Base-by-base conservation (phyloP, 805 yeast species). In the Suhomyces kilbournensis region DNA sequence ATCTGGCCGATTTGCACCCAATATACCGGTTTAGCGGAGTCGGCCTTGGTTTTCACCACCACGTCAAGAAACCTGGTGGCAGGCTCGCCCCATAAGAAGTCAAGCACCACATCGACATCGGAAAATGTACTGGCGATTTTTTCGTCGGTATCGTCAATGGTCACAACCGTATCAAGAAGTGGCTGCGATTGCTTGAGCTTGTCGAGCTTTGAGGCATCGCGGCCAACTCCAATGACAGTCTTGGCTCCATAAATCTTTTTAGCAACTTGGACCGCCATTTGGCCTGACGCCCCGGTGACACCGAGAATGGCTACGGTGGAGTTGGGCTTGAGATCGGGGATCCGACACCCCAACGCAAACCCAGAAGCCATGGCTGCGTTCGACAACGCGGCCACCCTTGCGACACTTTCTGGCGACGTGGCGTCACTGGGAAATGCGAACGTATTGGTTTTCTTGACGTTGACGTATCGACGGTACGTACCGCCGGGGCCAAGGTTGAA, bases 1-100 rank as follows among this genome's bases (percentile, higher is more conserved):
- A 51, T 39, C 20, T 45, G 34, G n/a, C 58, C 58, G 10, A 55
- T 48, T 22, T 32, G 54, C 17, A 55, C 44, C 55, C 56, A 55
- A 30, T 46, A 50, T 17, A 53, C 19, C 20, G 54, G 48, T 22
- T 48, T 26, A 42, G 39, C 15, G 8, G 35, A 12, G 12, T 17
- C 47, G 17, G 35, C 38, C 44, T 51, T 51, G 38, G 46, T 7
- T 20, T 17, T 20, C 9, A 42, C 23, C 10, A 47, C 23, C 5
- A 26, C 17, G 12, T 19, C 25, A 7, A 52, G 23, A 12, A 46
- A 48, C 17, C 19, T 19, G 9, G 49, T 44, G 12, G 56, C 48
- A 5, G 51, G 46, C 6, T 38, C 23, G 10, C 58, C 58, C 40
- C 52, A 50, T 7, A 55, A n/a, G 15, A 43, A 50, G 39, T 55